Evolutionary conservation across 192 early-diverging fungal genomes (phyloP).

Genomic region (Backusella australiensis): DNA sequence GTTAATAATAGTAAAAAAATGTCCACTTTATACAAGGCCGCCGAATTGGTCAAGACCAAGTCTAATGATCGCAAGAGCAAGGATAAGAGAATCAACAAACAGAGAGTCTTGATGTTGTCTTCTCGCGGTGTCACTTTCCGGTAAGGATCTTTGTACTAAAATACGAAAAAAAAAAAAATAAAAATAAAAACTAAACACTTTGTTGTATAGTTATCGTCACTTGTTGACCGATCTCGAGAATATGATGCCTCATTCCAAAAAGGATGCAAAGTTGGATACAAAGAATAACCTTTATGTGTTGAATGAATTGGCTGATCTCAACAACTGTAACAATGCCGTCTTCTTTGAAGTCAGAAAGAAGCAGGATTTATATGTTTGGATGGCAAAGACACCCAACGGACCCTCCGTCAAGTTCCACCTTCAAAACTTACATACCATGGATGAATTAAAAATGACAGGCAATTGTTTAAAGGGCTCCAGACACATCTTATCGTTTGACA

Average conservation of each 20-base stretch:
- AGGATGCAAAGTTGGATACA: constrained; percentile 91
- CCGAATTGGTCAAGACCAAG: constrained; percentile 21
- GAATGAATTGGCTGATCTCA: constrained; percentile 94
- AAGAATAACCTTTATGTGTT: constrained; percentile 85
- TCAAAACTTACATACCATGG: constrained; percentile 98
- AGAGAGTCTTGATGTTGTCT: constrained; percentile 84
- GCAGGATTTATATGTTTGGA: constrained; percentile 95
- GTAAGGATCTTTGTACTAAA: constrained; percentile 41
- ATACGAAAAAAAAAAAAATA: neutral
- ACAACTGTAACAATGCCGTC: constrained; percentile 97
- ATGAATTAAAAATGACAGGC: constrained; percentile 97
- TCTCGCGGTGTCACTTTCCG: constrained; percentile 86
- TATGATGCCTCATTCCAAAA: constrained; percentile 93
- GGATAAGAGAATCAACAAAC: constrained; percentile 74
- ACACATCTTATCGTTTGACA: constrained; percentile 93
- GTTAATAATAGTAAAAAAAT: constrained; percentile 10
- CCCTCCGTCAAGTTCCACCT: constrained; percentile 94
- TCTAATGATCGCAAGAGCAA: constrained; percentile 40
- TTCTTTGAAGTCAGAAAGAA: constrained; percentile 95
- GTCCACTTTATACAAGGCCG: constrained; percentile 42
- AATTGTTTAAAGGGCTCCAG: constrained; percentile 97
- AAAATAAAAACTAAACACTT: neutral
- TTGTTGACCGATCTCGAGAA: constrained; percentile 84
- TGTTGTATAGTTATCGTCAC: constrained; percentile 76
- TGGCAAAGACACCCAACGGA: constrained; percentile 91